Evolutionary conservation across 75 land plant genomes (phyloP).

Genomic region (Cupressus sempervirens): DNA sequence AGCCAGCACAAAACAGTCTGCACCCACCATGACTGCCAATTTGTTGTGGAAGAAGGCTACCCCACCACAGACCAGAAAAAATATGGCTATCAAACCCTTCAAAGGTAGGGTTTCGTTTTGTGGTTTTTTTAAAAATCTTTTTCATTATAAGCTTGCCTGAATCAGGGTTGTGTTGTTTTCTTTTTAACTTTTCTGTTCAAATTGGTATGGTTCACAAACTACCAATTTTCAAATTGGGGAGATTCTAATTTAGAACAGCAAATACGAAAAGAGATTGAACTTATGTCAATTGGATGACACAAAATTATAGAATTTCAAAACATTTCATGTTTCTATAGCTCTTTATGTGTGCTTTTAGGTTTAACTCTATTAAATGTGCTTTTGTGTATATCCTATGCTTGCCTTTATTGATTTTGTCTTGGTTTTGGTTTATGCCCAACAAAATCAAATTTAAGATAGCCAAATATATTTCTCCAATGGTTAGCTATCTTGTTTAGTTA

Average conservation of each 20-base stretch:
- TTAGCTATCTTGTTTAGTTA: too few relatives aligned
- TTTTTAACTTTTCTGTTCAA: not conserved
- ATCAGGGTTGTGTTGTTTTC: not conserved
- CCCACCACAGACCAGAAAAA: slow-evolving; percentile 87
- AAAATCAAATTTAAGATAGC: too few relatives aligned
- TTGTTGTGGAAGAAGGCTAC: slow-evolving; percentile 87
- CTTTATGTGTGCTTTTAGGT: too few relatives aligned
- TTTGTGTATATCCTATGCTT: too few relatives aligned
- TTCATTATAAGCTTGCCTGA: not conserved
- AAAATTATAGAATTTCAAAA: too few relatives aligned
- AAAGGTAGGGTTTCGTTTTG: slow-evolving; percentile 48
- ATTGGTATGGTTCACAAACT: not conserved
- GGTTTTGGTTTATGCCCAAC: too few relatives aligned
- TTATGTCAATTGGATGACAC: not conserved
- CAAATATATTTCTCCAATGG: too few relatives aligned
- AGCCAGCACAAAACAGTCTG: too few relatives aligned
- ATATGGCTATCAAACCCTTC: slow-evolving; percentile 75
- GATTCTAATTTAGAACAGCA: not conserved
- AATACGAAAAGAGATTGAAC: not conserved
- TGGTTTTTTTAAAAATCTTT: too few relatives aligned
- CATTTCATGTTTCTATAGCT: too few relatives aligned
- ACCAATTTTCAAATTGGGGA: not conserved
- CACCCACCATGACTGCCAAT: slow-evolving; percentile 55
- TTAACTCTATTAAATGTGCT: too few relatives aligned
- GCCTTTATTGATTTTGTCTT: too few relatives aligned